Evolutionary conservation across 768 basidiomycete genomes (phyloP).

Genomic region (Exsudoporus frostii): DNA sequence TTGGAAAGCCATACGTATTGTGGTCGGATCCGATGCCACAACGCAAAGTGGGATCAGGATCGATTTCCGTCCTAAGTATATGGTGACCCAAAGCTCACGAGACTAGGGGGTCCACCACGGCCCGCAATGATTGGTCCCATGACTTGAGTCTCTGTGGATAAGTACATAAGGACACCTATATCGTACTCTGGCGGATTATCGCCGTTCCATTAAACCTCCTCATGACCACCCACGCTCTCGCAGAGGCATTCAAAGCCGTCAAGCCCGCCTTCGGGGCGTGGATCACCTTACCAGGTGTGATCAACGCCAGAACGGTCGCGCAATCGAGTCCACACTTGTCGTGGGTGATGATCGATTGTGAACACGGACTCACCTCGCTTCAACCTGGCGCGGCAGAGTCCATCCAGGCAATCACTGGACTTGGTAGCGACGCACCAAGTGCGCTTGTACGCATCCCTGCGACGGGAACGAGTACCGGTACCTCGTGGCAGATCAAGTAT

Average conservation of each 20-base stretch:
- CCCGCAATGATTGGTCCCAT: slow-evolving; percentile 1
- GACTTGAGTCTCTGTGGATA: not conserved
- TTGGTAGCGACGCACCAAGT: slow-evolving; percentile 45
- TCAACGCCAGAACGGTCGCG: slow-evolving; percentile 58
- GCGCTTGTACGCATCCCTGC: slow-evolving; percentile 61
- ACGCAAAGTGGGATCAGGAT: not conserved
- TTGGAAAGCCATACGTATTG: not conserved
- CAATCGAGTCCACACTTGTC: slow-evolving; percentile 53
- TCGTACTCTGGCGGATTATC: not conserved
- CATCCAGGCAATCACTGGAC: slow-evolving; percentile 50
- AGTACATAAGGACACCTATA: slow-evolving; percentile 5
- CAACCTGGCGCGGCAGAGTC: slow-evolving; percentile 56
- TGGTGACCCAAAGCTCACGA: not conserved
- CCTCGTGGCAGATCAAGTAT: slow-evolving; percentile 70
- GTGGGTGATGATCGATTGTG: slow-evolving; percentile 67
- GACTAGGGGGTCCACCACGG: not conserved
- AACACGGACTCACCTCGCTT: slow-evolving; percentile 59
- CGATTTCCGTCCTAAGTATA: not conserved
- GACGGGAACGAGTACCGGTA: slow-evolving; percentile 53
- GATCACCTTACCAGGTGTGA: slow-evolving; percentile 57
- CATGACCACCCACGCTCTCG: slow-evolving; percentile 55
- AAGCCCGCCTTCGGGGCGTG: slow-evolving; percentile 67
- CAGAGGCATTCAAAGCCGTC: slow-evolving; percentile 49
- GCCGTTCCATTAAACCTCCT: not conserved
- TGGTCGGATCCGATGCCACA: not conserved